Evolutionary conservation across 2,329 filamentous ascomycete genomes (phyloP).

Genomic region (Coniella lustricola): DNA sequence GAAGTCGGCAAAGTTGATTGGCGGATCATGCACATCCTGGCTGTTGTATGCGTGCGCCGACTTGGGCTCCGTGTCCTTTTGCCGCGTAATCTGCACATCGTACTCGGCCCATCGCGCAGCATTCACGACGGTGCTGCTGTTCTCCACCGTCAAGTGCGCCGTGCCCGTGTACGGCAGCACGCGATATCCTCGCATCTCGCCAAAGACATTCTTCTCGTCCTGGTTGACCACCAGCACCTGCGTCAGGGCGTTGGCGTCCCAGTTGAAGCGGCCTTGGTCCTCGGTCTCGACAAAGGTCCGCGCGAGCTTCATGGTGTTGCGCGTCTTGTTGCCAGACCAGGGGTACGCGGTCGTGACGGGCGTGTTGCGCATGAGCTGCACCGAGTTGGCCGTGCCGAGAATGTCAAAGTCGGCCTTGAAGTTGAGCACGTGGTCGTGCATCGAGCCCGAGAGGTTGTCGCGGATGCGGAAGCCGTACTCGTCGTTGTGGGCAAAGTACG

Average conservation of each 20-base stretch:
- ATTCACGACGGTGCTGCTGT: slow-evolving; percentile 39
- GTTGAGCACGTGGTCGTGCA: slow-evolving; percentile 50
- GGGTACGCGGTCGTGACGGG: slow-evolving; percentile 31
- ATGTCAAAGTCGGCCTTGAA: slow-evolving; percentile 50
- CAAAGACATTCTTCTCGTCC: slow-evolving; percentile 39
- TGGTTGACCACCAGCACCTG: slow-evolving; percentile 46
- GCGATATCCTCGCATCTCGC: slow-evolving; percentile 45
- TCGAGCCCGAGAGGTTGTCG: slow-evolving; percentile 38
- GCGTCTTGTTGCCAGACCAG: slow-evolving; percentile 39
- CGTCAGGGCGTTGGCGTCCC: slow-evolving; percentile 38
- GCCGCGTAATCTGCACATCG: slow-evolving; percentile 43
- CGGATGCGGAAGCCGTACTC: slow-evolving; percentile 45
- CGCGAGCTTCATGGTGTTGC: slow-evolving; percentile 46
- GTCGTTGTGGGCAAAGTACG: slow-evolving; percentile 37
- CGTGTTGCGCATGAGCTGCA: slow-evolving; percentile 30
- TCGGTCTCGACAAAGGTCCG: slow-evolving; percentile 36
- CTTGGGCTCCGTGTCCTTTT: slow-evolving; percentile 45
- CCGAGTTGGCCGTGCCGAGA: slow-evolving; percentile 38
- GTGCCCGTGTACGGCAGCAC: slow-evolving; percentile 32
- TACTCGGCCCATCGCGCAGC: slow-evolving; percentile 42
- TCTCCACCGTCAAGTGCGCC: slow-evolving; percentile 39
- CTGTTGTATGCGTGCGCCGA: slow-evolving; percentile 38
- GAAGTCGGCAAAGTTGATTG: slow-evolving; percentile 44
- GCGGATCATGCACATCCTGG: slow-evolving; percentile 37
- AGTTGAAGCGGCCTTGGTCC: slow-evolving; percentile 38